Conservation (phyloP, 2,329 filamentous ascomycete genomes). For the Aquanectria penicillioides region DNA sequence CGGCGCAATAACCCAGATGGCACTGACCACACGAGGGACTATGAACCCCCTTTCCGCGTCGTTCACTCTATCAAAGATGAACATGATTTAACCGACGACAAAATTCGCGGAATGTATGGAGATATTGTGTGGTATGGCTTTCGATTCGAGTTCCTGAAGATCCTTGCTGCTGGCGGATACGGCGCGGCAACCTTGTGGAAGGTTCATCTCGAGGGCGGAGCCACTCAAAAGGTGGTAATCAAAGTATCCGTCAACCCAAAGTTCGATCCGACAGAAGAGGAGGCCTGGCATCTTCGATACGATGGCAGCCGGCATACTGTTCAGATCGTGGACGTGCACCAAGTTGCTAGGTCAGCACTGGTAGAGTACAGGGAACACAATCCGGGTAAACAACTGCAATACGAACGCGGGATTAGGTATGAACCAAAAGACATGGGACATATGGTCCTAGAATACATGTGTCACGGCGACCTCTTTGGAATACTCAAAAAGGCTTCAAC, state of each 20-base stretch:
- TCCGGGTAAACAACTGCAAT: not conserved
- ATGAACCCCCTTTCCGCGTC: not conserved
- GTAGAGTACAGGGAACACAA: constrained; percentile 7
- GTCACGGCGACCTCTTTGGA: constrained; percentile 34
- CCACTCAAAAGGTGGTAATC: constrained; percentile 38
- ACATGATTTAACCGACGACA: not conserved
- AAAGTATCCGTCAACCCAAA: constrained; percentile 25
- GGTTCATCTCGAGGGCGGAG: constrained; percentile 33
- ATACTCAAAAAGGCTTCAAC: constrained; percentile 28
- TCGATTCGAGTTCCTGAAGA: constrained; percentile 36
- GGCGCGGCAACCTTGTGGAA: constrained; percentile 40
- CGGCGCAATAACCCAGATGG: not conserved
- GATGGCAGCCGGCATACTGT: constrained; percentile 40
- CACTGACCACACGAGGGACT: not conserved
- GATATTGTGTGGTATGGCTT: constrained; percentile 29
- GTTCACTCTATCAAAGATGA: not conserved
- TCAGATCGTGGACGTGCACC: constrained; percentile 38
- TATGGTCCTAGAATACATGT: constrained; percentile 42
- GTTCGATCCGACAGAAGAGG: constrained; percentile 28
- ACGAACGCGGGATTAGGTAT: constrained; percentile 9
- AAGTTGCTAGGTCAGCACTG: constrained; percentile 19
- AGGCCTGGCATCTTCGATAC: constrained; percentile 41
- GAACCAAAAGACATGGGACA: not conserved
- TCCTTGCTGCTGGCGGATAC: constrained; percentile 41
- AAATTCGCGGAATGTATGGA: not conserved